Base-by-base conservation (phyloP, 2,329 filamentous ascomycete species). In the Ampelomyces quisqualis region DNA sequence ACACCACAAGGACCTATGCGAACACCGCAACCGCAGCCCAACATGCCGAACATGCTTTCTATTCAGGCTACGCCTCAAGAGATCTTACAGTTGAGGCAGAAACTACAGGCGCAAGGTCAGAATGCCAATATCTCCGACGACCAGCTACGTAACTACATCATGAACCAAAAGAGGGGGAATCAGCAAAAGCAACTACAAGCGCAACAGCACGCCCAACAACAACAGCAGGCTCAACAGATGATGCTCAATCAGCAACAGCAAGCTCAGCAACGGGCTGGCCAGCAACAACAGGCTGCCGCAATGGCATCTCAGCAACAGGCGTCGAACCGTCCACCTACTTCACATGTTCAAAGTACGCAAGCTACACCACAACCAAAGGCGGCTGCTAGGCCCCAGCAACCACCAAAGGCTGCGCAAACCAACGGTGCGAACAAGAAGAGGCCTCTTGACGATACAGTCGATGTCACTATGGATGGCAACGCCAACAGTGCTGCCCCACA, bases 381-480 rank as follows among this genome's bases (percentile, higher is more conserved):
- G 26, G 40, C 32, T n/a, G 38, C 38, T 17, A 60, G 47, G 24
- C 43, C 50, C 10, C 53, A 49, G 11, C 53, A 49, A 30, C 55
- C 55, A 15, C 43, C 51, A 24, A 40, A 63, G 43, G 23, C 54
- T 10, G 43, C 33, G 26, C 26, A 41, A 17, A 42, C 52, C 13
- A 58, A 49, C 33, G 52, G 49, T 24, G 18, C 50, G 13, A 45
- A 54, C 38, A 58, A 65, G 47, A 70, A 70, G 52, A 59, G 68
- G 23, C 60, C 65, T 7, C 70, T 64, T 37, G 72, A 74, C 15
- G 73, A 75, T 49, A 57, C 67, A 10, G 47, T 63, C 15, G 72
- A 74, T 37, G 60, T 58, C 8, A 68, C 58, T 34, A 32, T 60
- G 45, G 40, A 70, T 42, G 38, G 45, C 28, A 24, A 51, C 31